These are phyloP conservation scores for Rhodocollybia butyracea DNA, from an alignment of 768 basidiomycete species.

Conservation along the genomic window DNA sequence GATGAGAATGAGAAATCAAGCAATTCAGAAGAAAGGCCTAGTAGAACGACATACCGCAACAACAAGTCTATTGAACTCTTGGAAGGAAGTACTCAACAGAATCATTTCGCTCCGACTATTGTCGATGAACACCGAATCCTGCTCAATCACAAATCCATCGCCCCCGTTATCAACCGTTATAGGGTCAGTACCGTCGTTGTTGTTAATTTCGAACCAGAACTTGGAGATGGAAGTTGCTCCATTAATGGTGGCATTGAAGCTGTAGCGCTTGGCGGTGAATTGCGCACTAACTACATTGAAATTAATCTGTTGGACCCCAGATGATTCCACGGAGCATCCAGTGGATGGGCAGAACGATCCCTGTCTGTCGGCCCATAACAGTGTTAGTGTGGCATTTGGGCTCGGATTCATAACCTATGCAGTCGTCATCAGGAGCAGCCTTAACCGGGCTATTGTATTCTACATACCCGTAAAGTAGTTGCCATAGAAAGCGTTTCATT, in stretches of 20 bases:
- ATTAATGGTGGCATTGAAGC: constrained; percentile 35
- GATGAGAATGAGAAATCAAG: background rate
- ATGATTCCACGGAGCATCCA: background rate
- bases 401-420: constrained; percentile 1
- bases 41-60: background rate
- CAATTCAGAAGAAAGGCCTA: background rate
- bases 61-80: background rate
- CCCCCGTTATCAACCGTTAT: constrained; percentile 40
- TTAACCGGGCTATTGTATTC: no score
- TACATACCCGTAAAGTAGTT: constrained; percentile 35
- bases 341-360: background rate
- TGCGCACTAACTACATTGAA: constrained; percentile 30
- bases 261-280: constrained; percentile 17
- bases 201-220: constrained; percentile 50
- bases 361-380: background rate
- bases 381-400: background rate
- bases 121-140: constrained; percentile 40
- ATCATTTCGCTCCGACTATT: background rate
- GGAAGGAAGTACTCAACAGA: background rate
- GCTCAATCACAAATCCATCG: constrained; percentile 35
- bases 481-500: constrained; percentile 36
- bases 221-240: constrained; percentile 38
- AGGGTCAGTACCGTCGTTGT: constrained; percentile 34
- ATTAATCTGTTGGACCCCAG: background rate
- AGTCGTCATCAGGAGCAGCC: background rate